Base-by-base conservation (phyloP, 768 basidiomycete genomes). In the Tulasnella sp. region DNA sequence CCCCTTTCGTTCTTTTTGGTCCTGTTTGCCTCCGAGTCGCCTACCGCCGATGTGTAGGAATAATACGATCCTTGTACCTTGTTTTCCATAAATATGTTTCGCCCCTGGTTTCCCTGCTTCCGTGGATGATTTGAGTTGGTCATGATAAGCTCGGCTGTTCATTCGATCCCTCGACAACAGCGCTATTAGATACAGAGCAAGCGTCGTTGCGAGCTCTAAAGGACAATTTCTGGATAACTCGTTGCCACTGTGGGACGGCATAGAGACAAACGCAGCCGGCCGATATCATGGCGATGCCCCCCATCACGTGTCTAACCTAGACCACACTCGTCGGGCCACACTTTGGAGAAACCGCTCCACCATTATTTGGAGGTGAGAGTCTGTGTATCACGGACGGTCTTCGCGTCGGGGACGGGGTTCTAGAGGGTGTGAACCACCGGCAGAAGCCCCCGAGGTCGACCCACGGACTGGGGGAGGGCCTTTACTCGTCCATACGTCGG, bases 341-440 rank as follows among this genome's bases (percentile, higher is more conserved):
- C 16, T n/a, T n/a, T 54, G 54, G n/a, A n/a, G 54, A n/a, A 22
- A n/a, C 7, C 54, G 8, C 54, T n/a, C 54, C 54, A 6, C 24
- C 54, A n/a, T 54, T 54, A 24, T 4, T 54, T n/a, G 22, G 7
- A 54, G 24, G 54, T n/a, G 54, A 54, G 22, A 54, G 54, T 54
- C 24, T 22, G 54, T n/a, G 54, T n/a, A n/a, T 8, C 22, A n/a
- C 24, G 54, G 54, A n/a, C 3, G n/a, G 7, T 24, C 54, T n/a
- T 54, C 24, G 24, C 24, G 24, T 54, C 9, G 54, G 31, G 64
- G 31, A 14, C 64, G 64, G 64, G 64, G 11, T 69, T 37, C 31
- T 69, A 5, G 18, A 69, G 64, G 64, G 64, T 69, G 64, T 69
- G 64, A 69, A 69, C 64, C 28, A 34, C 64, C 64, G 64, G 64